Conservation (phyloP, 805 yeast species). For the Myxozyma mucilagina region DNA sequence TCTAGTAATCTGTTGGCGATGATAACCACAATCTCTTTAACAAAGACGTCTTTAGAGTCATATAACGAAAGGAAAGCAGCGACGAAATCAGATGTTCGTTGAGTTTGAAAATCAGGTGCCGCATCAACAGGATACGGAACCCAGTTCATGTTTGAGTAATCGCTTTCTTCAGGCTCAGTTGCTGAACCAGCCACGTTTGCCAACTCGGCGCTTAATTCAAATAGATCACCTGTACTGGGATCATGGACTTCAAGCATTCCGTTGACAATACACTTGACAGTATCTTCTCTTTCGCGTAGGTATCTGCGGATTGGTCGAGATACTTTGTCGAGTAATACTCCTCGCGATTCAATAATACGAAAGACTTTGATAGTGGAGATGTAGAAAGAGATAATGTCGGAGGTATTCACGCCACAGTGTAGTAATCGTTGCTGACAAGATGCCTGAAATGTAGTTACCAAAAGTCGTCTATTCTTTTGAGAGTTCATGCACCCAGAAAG, state of each 20-base stretch:
- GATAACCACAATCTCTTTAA: conserved; percentile 61
- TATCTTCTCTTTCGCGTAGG: conserved; percentile 71
- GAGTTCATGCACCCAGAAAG: conserved; percentile 52
- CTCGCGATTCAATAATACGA: conserved; percentile 77
- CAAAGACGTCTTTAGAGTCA: conserved; percentile 65
- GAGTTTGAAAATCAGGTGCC: conserved; percentile 64
- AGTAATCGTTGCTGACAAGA: conserved; percentile 51
- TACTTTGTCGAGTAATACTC: conserved; percentile 76
- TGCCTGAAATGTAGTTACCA: conserved; percentile 53
- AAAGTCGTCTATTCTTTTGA: conserved; percentile 50
- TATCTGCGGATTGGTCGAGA: conserved; percentile 73
- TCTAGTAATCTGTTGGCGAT: conserved; percentile 60
- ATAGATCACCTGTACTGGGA: conserved; percentile 52
- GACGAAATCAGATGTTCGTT: conserved; percentile 55
- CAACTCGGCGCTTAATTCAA: conserved; percentile 49
- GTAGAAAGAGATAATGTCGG: conserved; percentile 66
- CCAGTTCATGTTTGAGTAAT: conserved; percentile 60
- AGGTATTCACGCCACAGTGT: conserved; percentile 81
- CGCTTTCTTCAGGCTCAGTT: conserved; percentile 40
- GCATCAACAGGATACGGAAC: conserved; percentile 87
- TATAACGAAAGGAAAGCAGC: conserved; percentile 71
- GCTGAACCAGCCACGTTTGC: conserved; percentile 18
- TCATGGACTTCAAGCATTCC: conserved; percentile 59
- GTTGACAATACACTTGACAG: conserved; percentile 65
- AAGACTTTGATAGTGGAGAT: conserved; percentile 72